Conservation (phyloP, 345 rosid species). For the Corymbia maculata region DNA sequence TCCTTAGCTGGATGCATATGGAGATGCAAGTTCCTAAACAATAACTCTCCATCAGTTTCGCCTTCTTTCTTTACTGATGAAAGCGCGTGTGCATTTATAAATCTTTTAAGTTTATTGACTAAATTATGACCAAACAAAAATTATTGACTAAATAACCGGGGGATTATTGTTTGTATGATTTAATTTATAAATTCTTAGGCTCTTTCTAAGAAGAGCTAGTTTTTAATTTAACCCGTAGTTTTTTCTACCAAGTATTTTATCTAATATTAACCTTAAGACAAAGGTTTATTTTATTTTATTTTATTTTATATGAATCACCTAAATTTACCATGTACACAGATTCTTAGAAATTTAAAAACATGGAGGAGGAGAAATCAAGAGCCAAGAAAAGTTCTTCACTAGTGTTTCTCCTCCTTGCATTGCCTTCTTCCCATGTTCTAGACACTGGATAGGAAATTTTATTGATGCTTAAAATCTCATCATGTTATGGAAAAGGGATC, state of each 20-base stretch:
- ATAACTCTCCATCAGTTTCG: too few species aligned
- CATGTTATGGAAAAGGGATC: neutral
- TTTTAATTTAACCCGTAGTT: neutral
- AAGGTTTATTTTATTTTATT: too few species aligned
- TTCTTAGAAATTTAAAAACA: neutral
- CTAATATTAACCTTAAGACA: neutral
- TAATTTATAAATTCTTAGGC: neutral
- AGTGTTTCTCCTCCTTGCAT: neutral
- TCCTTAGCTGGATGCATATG: too few species aligned
- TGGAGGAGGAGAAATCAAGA: neutral
- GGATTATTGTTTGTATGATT: neutral
- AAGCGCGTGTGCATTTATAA: neutral
- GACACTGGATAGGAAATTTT: neutral
- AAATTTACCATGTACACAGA: neutral
- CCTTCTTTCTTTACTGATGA: too few species aligned
- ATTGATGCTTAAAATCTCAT: neutral
- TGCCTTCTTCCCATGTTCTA: neutral
- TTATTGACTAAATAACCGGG: neutral
- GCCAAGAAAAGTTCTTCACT: neutral
- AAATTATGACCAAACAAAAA: neutral
- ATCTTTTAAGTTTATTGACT: neutral
- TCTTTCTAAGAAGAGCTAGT: neutral
- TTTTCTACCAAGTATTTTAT: neutral
- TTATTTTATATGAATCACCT: neutral
- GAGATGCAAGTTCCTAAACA: too few species aligned